Evolutionary conservation across 1,284 basidiomycete genomes (phyloP).

Genomic region (Trametes sp.): DNA sequence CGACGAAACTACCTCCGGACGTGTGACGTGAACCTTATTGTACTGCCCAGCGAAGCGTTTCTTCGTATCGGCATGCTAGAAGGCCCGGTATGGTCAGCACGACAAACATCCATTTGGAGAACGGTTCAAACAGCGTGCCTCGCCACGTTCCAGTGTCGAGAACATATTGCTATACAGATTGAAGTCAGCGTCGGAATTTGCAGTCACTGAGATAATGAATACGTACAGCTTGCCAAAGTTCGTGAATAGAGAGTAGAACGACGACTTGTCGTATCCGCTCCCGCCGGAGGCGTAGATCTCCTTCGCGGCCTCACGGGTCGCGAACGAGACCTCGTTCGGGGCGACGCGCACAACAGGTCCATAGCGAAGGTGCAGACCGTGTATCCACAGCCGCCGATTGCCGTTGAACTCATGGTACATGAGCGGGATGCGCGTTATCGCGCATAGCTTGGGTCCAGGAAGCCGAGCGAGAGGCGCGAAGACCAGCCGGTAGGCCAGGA

Average conservation of each 20-base stretch:
- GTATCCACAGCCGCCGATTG: constrained; percentile 30
- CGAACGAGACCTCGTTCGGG: constrained; percentile 40
- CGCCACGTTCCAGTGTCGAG: constrained; percentile 30
- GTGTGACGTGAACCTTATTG: constrained; percentile 33
- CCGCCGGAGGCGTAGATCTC: constrained; percentile 38
- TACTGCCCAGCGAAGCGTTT: constrained; percentile 36
- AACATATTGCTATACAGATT: constrained; percentile 34
- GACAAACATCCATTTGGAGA: not conserved
- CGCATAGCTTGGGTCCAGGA: constrained; percentile 36
- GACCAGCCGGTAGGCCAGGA: constrained; percentile 27
- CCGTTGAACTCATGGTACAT: constrained; percentile 35
- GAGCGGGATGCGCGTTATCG: constrained; percentile 34
- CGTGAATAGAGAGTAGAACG: constrained; percentile 33
- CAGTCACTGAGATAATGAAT: not conserved
- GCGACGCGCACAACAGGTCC: constrained; percentile 40
- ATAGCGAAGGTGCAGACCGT: constrained; percentile 35
- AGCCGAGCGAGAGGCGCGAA: constrained; percentile 34
- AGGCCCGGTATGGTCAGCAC: not conserved
- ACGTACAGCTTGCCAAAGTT: constrained; percentile 31
- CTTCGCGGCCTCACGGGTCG: constrained; percentile 35
- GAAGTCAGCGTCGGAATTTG: not conserved
- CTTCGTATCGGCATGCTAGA: constrained; percentile 34
- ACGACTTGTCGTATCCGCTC: constrained; percentile 36
- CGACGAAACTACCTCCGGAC: constrained; percentile 25
- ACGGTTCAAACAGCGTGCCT: constrained; percentile 17